These are phyloP conservation scores for Mallotus japonicus DNA, from an alignment of 441 rosid genomes.

Conservation along the genomic window DNA sequence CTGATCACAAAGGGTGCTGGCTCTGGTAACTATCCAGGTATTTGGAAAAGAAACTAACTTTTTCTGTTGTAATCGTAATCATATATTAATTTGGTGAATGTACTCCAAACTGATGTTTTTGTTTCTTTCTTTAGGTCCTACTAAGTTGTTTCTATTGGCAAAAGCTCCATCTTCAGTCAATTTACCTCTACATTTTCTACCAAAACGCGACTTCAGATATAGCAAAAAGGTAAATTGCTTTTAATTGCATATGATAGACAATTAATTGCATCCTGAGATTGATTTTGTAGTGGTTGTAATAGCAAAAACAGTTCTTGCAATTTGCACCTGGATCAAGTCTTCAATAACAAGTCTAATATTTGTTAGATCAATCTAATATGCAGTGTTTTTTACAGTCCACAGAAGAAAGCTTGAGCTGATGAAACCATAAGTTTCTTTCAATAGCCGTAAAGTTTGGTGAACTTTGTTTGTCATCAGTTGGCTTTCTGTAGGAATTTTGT, in stretches of 20 bases:
- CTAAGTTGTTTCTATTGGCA: slow-evolving; percentile 71
- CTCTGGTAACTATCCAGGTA: slow-evolving; percentile 77
- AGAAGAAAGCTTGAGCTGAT: too few relatives aligned
- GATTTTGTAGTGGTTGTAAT: not conserved
- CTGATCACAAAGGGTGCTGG: slow-evolving; percentile 81
- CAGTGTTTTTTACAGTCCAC: too few relatives aligned
- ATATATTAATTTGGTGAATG: slow-evolving; percentile 14
- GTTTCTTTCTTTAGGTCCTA: slow-evolving; percentile 48
- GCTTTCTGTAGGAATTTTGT: not conserved
- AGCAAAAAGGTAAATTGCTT: slow-evolving; percentile 61
- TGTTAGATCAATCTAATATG: not conserved
- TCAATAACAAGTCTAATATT: not conserved
- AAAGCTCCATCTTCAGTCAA: slow-evolving; percentile 73
- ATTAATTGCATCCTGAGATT: not conserved
- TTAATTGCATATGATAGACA: not conserved
- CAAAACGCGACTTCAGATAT: slow-evolving; percentile 85
- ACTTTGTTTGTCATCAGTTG: not conserved
- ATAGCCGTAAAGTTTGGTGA: not conserved
- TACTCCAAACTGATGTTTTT: slow-evolving; percentile 8
- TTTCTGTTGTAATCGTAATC: not conserved
- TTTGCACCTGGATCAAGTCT: not conserved
- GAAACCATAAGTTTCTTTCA: too few relatives aligned
- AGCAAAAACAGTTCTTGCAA: too few relatives aligned
- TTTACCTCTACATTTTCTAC: slow-evolving; percentile 82
- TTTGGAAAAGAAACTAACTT: slow-evolving; percentile 7